phyloP scores from a whole-genome alignment of 805 yeast genomes.

The Suhomyces canberraensis region DNA sequence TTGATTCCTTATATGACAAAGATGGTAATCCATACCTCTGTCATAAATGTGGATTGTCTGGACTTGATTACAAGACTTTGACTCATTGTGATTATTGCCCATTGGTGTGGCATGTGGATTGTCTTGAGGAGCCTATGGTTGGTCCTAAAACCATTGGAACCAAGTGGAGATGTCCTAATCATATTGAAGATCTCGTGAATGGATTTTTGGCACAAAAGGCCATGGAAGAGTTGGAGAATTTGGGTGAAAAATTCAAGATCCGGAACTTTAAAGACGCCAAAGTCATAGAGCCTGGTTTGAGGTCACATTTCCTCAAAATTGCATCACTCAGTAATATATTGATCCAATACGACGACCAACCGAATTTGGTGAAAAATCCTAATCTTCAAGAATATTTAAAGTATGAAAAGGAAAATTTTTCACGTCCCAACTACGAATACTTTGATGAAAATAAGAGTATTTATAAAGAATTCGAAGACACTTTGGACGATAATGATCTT shows the following conservation, averaged over 20 bases:
- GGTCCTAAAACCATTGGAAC: slow-evolving; percentile 68
- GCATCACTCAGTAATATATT: slow-evolving; percentile 28
- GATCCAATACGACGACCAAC: slow-evolving; percentile 34
- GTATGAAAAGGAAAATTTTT: slow-evolving; percentile 24
- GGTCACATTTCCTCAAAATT: slow-evolving; percentile 30
- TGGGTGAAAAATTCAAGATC: slow-evolving; percentile 14
- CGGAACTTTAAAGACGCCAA: slow-evolving; percentile 52
- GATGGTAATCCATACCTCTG: slow-evolving; percentile 70
- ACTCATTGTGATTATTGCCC: slow-evolving; percentile 82
- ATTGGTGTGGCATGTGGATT: slow-evolving; percentile 84
- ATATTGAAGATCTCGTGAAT: slow-evolving; percentile 52
- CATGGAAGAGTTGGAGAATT: background rate
- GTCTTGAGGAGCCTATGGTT: slow-evolving; percentile 72
- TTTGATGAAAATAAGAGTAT: slow-evolving; percentile 8
- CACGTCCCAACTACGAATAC: slow-evolving; percentile 8
- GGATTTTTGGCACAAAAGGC: slow-evolving; percentile 16
- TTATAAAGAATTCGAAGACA: slow-evolving; percentile 9
- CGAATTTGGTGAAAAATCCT: slow-evolving; percentile 19
- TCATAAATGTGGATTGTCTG: slow-evolving; percentile 71
- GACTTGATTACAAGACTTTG: slow-evolving; percentile 50
- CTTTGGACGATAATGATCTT: slow-evolving; percentile 13
- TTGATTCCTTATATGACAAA: slow-evolving; percentile 63
- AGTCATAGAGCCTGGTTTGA: slow-evolving; percentile 50
- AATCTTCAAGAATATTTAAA: slow-evolving; percentile 29
- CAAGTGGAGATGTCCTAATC: slow-evolving; percentile 93